These are phyloP conservation scores for Papiliotrema nemorosa DNA, from an alignment of 1,284 basidiomycete species.

Conservation along the genomic window DNA sequence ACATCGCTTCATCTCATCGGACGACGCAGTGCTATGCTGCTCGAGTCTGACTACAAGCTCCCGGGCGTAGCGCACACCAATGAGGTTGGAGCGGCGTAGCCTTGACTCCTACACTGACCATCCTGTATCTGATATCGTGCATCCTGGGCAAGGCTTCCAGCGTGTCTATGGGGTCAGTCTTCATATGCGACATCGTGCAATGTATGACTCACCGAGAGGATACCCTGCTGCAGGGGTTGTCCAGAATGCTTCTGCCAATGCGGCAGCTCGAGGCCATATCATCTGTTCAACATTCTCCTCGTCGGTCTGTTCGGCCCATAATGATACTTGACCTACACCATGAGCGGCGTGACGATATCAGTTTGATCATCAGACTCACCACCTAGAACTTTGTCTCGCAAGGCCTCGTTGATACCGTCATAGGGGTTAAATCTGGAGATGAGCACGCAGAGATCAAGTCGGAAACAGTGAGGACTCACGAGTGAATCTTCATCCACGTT, in stretches of 20 bases:
- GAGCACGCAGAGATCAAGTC: not conserved
- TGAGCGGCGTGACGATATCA: too few relatives aligned
- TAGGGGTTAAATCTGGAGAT: conserved; percentile 65
- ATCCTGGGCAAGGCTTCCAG: conserved; percentile 66
- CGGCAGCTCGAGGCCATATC: conserved; percentile 74
- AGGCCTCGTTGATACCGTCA: conserved; percentile 55
- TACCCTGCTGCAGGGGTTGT: conserved; percentile 54
- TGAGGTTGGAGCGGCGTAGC: conserved; percentile 71
- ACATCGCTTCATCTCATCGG: too few relatives aligned
- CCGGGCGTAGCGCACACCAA: conserved; percentile 67
- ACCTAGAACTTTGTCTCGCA: conserved; percentile 62
- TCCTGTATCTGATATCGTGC: conserved; percentile 67
- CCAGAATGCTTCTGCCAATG: conserved; percentile 79
- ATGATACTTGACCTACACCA: conserved; percentile 54
- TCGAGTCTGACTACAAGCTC: too few relatives aligned
- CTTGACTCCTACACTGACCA: conserved; percentile 63
- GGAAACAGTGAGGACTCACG: conserved; percentile 11
- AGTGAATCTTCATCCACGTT: conserved; percentile 63
- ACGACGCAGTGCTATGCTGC: too few relatives aligned
- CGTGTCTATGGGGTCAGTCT: conserved; percentile 48
- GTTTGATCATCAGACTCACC: conserved; percentile 54
- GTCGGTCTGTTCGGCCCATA: conserved; percentile 71
- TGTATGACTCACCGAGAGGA: conserved; percentile 17
- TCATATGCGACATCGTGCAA: not conserved
- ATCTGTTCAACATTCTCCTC: conserved; percentile 66